Evolutionary conservation across 2,329 filamentous ascomycete species (phyloP).

Genomic region (Aureobasidium pullulans): DNA sequence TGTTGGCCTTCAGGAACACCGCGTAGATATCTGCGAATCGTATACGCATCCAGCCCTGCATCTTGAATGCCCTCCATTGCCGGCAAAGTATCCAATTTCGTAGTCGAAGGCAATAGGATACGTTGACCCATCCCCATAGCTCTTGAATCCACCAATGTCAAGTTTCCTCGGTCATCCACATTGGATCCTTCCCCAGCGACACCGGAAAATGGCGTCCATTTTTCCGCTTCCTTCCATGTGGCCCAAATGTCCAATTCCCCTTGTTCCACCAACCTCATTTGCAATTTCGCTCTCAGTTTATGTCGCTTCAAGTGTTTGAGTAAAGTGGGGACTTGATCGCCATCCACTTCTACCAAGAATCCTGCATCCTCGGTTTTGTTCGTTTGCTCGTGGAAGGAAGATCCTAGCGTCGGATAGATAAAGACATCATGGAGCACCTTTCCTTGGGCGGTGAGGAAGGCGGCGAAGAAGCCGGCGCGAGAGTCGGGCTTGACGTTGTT

Average conservation of each 20-base stretch:
- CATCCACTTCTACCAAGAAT: conserved; percentile 80
- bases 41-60: conserved; percentile 49
- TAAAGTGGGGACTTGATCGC: conserved; percentile 53
- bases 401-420: conserved; percentile 59
- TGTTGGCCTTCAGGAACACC: conserved; percentile 79
- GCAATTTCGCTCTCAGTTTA: conserved; percentile 75
- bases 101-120: conserved; percentile 24
- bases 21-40: conserved; percentile 65
- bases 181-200: background rate
- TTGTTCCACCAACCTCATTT: conserved; percentile 56
- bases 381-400: conserved; percentile 21
- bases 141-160: conserved; percentile 34
- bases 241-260: conserved; percentile 65
- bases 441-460: conserved; percentile 76
- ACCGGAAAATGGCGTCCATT: conserved; percentile 26
- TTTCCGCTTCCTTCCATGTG: conserved; percentile 57
- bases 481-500: conserved; percentile 49
- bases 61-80: conserved; percentile 35
- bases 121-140: conserved; percentile 31
- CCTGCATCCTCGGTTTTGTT: conserved; percentile 33
- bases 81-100: conserved; percentile 25
- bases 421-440: conserved; percentile 85
- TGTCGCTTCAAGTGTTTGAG: conserved; percentile 72
- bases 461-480: conserved; percentile 61
- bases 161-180: conserved; percentile 18